phyloP scores from a whole-genome alignment of 495 filamentous ascomycete species.

The Echria macrotheca region DNA sequence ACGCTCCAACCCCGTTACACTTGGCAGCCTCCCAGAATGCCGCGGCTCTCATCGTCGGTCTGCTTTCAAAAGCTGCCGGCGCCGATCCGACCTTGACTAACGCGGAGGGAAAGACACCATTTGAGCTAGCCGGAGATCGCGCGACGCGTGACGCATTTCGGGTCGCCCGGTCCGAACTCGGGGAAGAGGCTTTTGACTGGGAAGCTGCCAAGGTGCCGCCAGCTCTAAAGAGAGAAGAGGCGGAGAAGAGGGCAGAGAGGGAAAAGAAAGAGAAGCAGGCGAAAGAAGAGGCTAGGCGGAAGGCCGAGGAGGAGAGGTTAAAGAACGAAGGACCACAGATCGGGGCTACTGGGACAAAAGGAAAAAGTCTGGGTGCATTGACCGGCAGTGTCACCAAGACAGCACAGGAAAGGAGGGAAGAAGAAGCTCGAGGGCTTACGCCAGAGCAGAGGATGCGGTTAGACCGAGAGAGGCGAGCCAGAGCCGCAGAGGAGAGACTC shows the following conservation, averaged over 20 bases:
- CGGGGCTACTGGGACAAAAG: constrained; percentile 28
- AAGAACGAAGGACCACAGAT: constrained; percentile 45
- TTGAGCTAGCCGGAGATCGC: constrained; percentile 82
- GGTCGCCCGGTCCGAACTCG: constrained; percentile 73
- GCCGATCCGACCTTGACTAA: constrained; percentile 70
- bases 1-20: constrained; percentile 82
- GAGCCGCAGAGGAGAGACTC: constrained; percentile 84
- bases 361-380: constrained; percentile 34
- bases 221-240: constrained; percentile 61
- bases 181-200: constrained; percentile 78
- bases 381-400: constrained; percentile 54
- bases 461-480: constrained; percentile 74
- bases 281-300: constrained; percentile 61
- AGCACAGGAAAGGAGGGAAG: constrained; percentile 68
- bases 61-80: constrained; percentile 68
- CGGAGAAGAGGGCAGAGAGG: constrained; percentile 57
- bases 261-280: constrained; percentile 56
- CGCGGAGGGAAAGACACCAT: constrained; percentile 67
- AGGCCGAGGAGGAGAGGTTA: constrained; percentile 57
- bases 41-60: constrained; percentile 63
- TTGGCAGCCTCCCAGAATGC: constrained; percentile 75
- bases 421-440: constrained; percentile 78
- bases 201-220: constrained; percentile 63
- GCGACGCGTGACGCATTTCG: constrained; percentile 88
- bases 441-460: constrained; percentile 74